A percentile compares a stretch with the other conserved stretches of the same genome.
phyloP scores from a whole-genome alignment of 805 yeast genomes.

The Lipomyces mesembrius region DNA sequence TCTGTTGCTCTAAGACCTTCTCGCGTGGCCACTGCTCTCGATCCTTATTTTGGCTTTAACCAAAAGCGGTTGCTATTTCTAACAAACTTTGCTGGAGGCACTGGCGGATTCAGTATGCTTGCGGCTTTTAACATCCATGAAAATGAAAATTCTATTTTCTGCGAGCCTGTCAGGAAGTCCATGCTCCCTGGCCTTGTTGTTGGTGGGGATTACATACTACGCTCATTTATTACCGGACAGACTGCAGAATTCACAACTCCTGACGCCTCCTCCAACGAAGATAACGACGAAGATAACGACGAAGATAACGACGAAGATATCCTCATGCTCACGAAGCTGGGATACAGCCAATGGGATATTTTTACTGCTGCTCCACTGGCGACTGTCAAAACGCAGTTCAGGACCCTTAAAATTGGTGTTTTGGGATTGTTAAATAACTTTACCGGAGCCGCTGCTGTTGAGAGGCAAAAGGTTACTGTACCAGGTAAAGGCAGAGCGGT shows the following conservation, averaged over 20 bases:
- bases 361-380: constrained; percentile 37
- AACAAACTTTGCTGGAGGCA: constrained; percentile 31
- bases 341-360: constrained; percentile 30
- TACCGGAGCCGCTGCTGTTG: constrained; percentile 34
- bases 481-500: constrained; percentile 29
- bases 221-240: constrained; percentile 27
- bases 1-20: constrained; percentile 33
- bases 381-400: constrained; percentile 22
- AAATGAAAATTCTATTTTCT: constrained; percentile 12
- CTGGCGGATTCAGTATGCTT: constrained; percentile 35
- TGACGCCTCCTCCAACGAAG: constrained; percentile 7
- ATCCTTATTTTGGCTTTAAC: constrained; percentile 29
- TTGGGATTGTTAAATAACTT: constrained; percentile 28
- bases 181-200: constrained; percentile 31
- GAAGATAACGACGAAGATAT: constrained; percentile 18
- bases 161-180: constrained; percentile 21
- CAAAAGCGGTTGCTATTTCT: constrained; percentile 27
- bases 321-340: constrained; percentile 26
- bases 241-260: constrained; percentile 23
- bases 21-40: constrained; percentile 28
- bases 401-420: constrained; percentile 26
- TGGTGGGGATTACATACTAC: constrained; percentile 29
- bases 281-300: constrained; percentile 12
- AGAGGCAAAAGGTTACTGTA: constrained; percentile 30
- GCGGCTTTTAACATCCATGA: constrained; percentile 33